These are phyloP conservation scores for Cenchrus purpureus DNA, from an alignment of 176 grass and related monocot genomes.

Conservation along the genomic window DNA sequence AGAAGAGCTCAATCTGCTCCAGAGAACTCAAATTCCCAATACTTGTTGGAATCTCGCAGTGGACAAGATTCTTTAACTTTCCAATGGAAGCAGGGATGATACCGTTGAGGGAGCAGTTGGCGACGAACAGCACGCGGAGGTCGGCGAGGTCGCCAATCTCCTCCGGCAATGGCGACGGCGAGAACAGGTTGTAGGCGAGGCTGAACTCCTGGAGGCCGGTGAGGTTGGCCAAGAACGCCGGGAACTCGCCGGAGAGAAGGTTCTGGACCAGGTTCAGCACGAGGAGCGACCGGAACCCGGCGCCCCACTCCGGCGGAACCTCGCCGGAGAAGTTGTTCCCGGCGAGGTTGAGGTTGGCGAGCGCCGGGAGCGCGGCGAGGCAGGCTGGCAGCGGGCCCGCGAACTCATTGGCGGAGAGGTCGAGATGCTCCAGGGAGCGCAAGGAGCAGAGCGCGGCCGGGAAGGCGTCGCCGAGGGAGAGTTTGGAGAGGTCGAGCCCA, in stretches of 20 bases:
- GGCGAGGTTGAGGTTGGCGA: slow-evolving; percentile 64
- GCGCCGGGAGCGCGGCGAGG: slow-evolving; percentile 48
- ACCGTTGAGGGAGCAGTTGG: slow-evolving; percentile 65
- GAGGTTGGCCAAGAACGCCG: slow-evolving; percentile 62
- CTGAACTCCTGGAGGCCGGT: slow-evolving; percentile 52
- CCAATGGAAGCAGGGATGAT: slow-evolving; percentile 69
- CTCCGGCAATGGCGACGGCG: slow-evolving; percentile 61
- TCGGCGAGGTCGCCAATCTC: slow-evolving; percentile 50
- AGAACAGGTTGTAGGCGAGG: slow-evolving; percentile 78
- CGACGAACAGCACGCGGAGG: slow-evolving; percentile 62
- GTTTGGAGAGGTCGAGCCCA: slow-evolving; percentile 51
- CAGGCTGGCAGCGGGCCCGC: slow-evolving; percentile 55
- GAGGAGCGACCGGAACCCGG: slow-evolving; percentile 51
- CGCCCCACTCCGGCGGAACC: slow-evolving; percentile 60
- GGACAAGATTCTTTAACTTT: slow-evolving; percentile 50
- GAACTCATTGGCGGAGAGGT: slow-evolving; percentile 61
- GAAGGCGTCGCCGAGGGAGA: slow-evolving; percentile 56
- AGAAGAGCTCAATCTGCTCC: slow-evolving; percentile 82
- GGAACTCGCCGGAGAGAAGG: slow-evolving; percentile 58
- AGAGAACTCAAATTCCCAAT: slow-evolving; percentile 49
- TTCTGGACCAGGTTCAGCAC: slow-evolving; percentile 60
- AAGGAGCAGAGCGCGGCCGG: slow-evolving; percentile 55
- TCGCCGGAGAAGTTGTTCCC: slow-evolving; percentile 73
- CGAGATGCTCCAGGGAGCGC: slow-evolving; percentile 51
- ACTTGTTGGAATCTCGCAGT: slow-evolving; percentile 56